Percentiles rank a stretch among this genome's conserved stretches.
Conservation (phyloP, 2,329 filamentous ascomycete species). For the Botrytis medusae region DNA sequence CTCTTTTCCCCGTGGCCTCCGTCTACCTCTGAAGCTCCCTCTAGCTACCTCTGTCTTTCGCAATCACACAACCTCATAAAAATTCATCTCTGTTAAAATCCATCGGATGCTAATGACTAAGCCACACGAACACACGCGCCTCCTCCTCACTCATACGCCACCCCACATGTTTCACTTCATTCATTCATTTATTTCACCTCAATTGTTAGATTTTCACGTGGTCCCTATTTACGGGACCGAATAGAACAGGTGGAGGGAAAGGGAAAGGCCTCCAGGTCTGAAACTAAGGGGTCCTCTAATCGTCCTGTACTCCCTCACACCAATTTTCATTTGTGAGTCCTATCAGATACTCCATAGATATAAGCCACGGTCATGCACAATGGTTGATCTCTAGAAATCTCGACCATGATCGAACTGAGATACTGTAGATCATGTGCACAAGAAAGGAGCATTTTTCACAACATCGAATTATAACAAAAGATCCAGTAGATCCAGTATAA, state of each 20-base stretch:
- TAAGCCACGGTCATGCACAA: neutral
- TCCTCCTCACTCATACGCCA: neutral
- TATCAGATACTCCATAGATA: neutral
- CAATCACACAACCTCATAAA: neutral
- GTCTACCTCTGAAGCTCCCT: neutral
- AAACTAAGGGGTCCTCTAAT: neutral
- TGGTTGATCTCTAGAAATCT: neutral
- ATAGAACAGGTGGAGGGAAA: neutral
- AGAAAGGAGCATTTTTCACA: neutral
- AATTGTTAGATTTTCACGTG: neutral
- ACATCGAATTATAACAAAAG: neutral
- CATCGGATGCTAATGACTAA: neutral
- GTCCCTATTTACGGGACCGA: neutral
- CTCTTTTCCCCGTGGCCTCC: neutral
- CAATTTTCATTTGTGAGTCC: neutral
- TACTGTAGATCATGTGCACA: neutral
- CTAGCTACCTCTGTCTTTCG: neutral
- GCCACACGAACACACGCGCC: neutral
- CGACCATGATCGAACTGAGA: neutral
- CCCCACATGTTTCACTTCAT: conserved; percentile 4
- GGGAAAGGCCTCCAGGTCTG: neutral
- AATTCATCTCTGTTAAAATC: neutral
- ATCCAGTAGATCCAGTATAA: neutral
- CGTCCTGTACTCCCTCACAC: neutral
- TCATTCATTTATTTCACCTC: neutral